A percentile compares a stretch with the other conserved stretches of the same genome.
Conservation (phyloP, 1,139 yeast genomes). For the Geotrichum candidum region DNA sequence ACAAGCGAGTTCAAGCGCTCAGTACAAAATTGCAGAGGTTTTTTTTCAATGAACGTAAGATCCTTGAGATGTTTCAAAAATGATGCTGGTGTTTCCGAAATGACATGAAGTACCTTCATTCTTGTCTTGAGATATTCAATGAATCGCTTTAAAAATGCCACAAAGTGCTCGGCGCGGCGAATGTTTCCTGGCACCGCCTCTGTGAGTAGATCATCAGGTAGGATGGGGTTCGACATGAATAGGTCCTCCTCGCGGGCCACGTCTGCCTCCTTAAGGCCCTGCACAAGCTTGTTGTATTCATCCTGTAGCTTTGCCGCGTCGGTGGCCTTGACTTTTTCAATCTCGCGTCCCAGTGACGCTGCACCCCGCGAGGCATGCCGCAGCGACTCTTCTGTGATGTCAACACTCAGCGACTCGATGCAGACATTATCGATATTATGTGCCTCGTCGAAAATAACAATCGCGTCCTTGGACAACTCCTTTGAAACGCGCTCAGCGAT, state of each 20-base stretch:
- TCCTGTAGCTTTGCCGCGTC: constrained; percentile 80
- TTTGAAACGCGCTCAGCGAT: constrained; percentile 92
- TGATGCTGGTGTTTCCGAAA: constrained; percentile 92
- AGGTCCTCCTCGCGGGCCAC: constrained; percentile 68
- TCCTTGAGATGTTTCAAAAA: constrained; percentile 90
- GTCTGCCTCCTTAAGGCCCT: constrained; percentile 78
- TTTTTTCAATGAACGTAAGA: constrained; percentile 82
- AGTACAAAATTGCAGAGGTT: constrained; percentile 86
- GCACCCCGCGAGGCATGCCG: constrained; percentile 82
- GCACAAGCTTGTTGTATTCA: constrained; percentile 86
- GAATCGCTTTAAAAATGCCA: constrained; percentile 83
- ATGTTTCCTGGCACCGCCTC: constrained; percentile 98
- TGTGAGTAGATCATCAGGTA: constrained; percentile 75
- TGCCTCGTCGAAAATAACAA: constrained; percentile 95
- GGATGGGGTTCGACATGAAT: constrained; percentile 80
- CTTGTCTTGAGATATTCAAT: constrained; percentile 93
- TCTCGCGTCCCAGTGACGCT: constrained; percentile 60
- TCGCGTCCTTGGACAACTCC: constrained; percentile 87
- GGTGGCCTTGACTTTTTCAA: constrained; percentile 73
- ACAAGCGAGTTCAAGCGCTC: constrained; percentile 85
- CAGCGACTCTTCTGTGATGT: constrained; percentile 75
- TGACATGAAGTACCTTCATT: constrained; percentile 95
- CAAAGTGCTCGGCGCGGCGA: constrained; percentile 92
- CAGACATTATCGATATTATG: constrained; percentile 98
- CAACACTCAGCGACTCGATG: constrained; percentile 88